Conservation (phyloP, 345 rosid genomes). For the Salix brachista region DNA sequence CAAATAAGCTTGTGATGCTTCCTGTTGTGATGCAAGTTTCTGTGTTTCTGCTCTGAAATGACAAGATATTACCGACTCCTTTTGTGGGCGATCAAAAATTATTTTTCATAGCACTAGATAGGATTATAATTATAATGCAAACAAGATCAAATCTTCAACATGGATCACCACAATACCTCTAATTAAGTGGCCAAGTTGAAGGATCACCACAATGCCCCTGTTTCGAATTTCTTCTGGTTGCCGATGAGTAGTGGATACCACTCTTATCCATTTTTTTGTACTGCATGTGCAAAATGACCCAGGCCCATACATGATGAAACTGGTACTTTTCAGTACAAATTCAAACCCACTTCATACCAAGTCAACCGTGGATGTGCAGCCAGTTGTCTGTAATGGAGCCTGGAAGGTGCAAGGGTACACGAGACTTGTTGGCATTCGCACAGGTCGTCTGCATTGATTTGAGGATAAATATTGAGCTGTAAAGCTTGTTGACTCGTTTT, state of each 20-base stretch:
- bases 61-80: background rate
- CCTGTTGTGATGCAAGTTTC: background rate
- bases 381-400: background rate
- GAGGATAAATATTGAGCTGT: background rate
- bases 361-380: background rate
- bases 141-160: too few relatives aligned
- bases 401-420: background rate
- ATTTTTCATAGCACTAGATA: background rate
- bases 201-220: too few relatives aligned
- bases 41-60: background rate
- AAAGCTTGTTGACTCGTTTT: background rate
- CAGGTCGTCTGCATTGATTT: background rate
- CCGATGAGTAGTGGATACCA: background rate
- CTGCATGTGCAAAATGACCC: background rate
- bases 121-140: background rate
- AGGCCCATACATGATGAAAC: background rate
- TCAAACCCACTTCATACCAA: background rate
- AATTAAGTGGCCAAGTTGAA: background rate
- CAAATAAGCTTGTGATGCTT: conserved; percentile 1
- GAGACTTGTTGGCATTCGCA: background rate
- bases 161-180: background rate
- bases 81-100: background rate
- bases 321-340: background rate
- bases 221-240: background rate
- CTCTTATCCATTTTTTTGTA: background rate